Evolutionary conservation across 768 basidiomycete genomes (phyloP).

Genomic region (Kwoniella sp.): DNA sequence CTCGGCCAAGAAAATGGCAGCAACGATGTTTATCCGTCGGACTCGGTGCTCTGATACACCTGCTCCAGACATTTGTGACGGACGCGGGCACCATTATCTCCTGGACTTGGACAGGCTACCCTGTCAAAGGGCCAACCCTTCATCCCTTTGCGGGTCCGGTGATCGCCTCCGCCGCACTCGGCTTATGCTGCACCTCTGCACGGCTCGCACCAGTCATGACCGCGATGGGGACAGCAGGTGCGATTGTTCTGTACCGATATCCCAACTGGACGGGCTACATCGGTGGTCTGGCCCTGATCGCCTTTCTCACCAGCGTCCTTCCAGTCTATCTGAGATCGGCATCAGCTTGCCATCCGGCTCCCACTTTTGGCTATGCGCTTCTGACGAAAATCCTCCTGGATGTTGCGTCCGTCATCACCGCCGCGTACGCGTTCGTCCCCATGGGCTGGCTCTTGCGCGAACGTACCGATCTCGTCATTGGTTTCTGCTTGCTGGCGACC

Average conservation of each 20-base stretch:
- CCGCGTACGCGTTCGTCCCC: constrained; percentile 86
- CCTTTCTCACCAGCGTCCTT: constrained; percentile 64
- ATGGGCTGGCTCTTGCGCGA: constrained; percentile 71
- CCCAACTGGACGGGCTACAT: constrained; percentile 67
- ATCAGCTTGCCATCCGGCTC: constrained; percentile 53
- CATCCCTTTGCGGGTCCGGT: constrained; percentile 68
- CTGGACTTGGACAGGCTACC: constrained; percentile 88
- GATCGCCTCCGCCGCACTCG: constrained; percentile 61
- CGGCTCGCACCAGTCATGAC: constrained; percentile 12
- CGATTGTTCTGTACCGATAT: constrained; percentile 59
- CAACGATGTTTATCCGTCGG: constrained; percentile 21
- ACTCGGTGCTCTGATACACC: constrained; percentile 56
- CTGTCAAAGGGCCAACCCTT: constrained; percentile 67
- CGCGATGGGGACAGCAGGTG: constrained; percentile 55
- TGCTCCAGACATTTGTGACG: constrained; percentile 65
- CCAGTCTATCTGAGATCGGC: constrained; percentile 58
- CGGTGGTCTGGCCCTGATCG: constrained; percentile 59
- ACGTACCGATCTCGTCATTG: constrained; percentile 62
- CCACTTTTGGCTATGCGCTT: constrained; percentile 60
- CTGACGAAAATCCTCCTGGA: constrained; percentile 61
- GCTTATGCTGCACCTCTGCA: constrained; percentile 47
- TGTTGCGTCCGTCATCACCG: constrained; percentile 72
- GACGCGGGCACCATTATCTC: constrained; percentile 75
- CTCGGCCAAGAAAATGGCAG: constrained; percentile 2
- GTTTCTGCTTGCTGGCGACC: constrained; percentile 14